Percentiles rank a stretch among this genome's conserved stretches.
Evolutionary conservation across 2,329 filamentous ascomycete genomes (phyloP).

Genomic region (Neonectria faginata): DNA sequence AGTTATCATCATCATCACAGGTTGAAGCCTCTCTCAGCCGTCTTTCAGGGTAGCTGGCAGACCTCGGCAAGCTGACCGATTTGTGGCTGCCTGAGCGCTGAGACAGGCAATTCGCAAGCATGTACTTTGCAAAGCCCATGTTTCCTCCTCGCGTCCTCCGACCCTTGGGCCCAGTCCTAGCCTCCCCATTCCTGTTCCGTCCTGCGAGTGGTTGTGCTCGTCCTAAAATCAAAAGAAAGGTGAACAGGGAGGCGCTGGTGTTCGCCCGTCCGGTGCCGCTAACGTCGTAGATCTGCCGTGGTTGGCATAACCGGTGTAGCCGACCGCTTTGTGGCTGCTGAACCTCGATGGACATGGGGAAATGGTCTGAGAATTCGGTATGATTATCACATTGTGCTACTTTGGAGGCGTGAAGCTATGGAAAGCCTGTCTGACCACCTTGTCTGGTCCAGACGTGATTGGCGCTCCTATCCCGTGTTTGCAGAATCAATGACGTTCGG

Average conservation of each 20-base stretch:
- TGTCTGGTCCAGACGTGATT: not conserved
- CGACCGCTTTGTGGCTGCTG: not conserved
- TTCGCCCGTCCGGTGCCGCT: not conserved
- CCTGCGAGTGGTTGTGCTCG: not conserved
- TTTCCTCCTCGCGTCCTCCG: not conserved
- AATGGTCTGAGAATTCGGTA: not conserved
- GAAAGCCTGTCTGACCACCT: not conserved
- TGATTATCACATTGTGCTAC: not conserved
- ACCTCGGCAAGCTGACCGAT: not conserved
- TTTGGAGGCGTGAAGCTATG: not conserved
- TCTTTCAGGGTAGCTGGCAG: not conserved
- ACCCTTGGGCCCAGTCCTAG: not conserved
- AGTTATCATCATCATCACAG: not conserved
- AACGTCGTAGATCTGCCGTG: not conserved
- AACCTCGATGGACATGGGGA: not conserved
- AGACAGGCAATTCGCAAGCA: not conserved
- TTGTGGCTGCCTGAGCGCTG: not conserved
- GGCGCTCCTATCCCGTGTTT: not conserved
- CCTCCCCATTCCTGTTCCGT: not conserved
- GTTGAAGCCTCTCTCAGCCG: not conserved
- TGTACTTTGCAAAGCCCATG: too few species aligned
- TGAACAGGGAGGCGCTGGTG: not conserved
- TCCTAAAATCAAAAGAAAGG: not conserved
- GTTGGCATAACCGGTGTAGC: not conserved
- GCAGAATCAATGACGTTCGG: not conserved